These are phyloP conservation scores for Bretschneidera sinensis DNA, from an alignment of 345 rosid species.

Conservation along the genomic window DNA sequence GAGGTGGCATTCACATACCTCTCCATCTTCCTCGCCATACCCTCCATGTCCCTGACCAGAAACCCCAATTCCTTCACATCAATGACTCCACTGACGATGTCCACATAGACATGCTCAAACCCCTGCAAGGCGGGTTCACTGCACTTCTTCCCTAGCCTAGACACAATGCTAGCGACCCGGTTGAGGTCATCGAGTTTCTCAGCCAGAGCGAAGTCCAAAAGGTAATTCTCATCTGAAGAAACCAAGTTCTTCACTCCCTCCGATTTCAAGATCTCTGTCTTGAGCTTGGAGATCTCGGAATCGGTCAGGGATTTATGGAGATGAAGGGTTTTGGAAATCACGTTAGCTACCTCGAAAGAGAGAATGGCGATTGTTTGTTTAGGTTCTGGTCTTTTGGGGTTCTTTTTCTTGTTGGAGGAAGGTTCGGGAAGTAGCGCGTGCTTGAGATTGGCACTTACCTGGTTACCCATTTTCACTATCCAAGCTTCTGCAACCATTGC, in stretches of 20 bases:
- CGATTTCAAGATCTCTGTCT: slow-evolving; percentile 58
- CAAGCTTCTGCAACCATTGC: slow-evolving; percentile 95
- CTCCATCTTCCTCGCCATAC: slow-evolving; percentile 89
- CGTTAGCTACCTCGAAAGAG: slow-evolving; percentile 88
- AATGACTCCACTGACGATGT: slow-evolving; percentile 64
- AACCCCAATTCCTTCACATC: slow-evolving; percentile 79
- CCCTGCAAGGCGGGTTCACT: slow-evolving; percentile 87
- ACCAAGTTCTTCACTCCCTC: slow-evolving; percentile 58
- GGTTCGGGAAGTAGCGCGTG: slow-evolving; percentile 70
- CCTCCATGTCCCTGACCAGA: slow-evolving; percentile 89
- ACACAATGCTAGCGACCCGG: slow-evolving; percentile 72
- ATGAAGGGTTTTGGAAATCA: slow-evolving; percentile 82
- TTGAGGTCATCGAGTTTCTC: slow-evolving; percentile 84
- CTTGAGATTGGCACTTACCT: slow-evolving; percentile 86
- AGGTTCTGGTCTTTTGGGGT: slow-evolving; percentile 27
- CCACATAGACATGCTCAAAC: slow-evolving; percentile 90
- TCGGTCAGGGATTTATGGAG: slow-evolving; percentile 78
- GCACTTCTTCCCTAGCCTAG: slow-evolving; percentile 88
- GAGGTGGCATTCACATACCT: slow-evolving; percentile 70
- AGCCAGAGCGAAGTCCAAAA: slow-evolving; percentile 67
- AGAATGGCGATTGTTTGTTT: slow-evolving; percentile 67
- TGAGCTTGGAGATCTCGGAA: slow-evolving; percentile 68
- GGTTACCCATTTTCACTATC: slow-evolving; percentile 93
- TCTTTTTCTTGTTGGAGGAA: slow-evolving; percentile 32
- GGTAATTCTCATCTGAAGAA: slow-evolving; percentile 57